A percentile compares a stretch with the other conserved stretches of the same genome.
Conservation (phyloP, 148 eudicot species). For the Fallopia convolvulus region DNA sequence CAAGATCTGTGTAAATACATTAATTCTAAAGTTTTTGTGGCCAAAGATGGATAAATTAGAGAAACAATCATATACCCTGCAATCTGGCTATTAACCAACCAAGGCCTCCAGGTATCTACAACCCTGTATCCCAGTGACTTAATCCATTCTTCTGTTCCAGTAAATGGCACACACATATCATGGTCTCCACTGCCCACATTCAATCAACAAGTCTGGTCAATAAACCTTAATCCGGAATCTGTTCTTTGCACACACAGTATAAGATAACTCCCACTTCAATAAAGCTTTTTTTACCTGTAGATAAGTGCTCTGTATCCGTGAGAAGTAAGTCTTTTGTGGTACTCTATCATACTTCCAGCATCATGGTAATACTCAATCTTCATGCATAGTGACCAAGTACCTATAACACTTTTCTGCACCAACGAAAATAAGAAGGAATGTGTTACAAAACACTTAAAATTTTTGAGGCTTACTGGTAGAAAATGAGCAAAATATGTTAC, state of each 20-base stretch:
- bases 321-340: slow-evolving; percentile 35
- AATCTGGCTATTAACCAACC: slow-evolving; percentile 21
- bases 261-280: neutral
- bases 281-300: slow-evolving; percentile 25
- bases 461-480: neutral
- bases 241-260: neutral
- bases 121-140: slow-evolving; percentile 23
- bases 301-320: slow-evolving; percentile 38
- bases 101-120: slow-evolving; percentile 26
- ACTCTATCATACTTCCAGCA: slow-evolving; percentile 40
- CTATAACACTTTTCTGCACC: slow-evolving; percentile 24
- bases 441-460: neutral
- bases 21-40: neutral
- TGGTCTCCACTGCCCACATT: slow-evolving; percentile 24
- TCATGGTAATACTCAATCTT: slow-evolving; percentile 22
- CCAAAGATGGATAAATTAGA: neutral
- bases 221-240: neutral
- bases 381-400: slow-evolving; percentile 38
- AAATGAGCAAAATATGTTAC: neutral
- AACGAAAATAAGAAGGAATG: neutral
- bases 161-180: slow-evolving; percentile 31
- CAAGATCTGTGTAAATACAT: neutral
- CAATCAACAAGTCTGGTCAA: neutral
- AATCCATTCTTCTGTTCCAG: slow-evolving; percentile 27
- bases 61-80: slow-evolving; percentile 18